These are phyloP conservation scores for Lumnitzera racemosa DNA, from an alignment of 345 rosid species.

Conservation along the genomic window DNA sequence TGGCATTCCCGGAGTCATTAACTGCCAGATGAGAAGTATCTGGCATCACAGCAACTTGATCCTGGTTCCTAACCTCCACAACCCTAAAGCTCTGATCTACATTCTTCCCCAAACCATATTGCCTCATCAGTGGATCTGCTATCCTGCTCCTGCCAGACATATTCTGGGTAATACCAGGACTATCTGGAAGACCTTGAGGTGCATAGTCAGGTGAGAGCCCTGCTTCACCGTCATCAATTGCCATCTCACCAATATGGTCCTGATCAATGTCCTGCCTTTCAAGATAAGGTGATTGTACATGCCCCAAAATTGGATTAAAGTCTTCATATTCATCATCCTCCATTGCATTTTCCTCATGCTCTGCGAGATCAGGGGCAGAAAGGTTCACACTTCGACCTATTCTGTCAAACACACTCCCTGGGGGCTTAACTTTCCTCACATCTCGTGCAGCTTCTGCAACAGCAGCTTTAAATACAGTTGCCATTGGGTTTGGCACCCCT, in stretches of 20 bases:
- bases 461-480: constrained; percentile 65
- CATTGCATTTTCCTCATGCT: constrained; percentile 25
- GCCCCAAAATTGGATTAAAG: constrained; percentile 26
- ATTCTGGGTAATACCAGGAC: constrained; percentile 1
- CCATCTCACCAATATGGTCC: constrained; percentile 25
- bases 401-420: constrained; percentile 88
- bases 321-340: constrained; percentile 40
- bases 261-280: constrained; percentile 35
- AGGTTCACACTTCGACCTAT: constrained; percentile 46
- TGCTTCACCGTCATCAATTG: constrained; percentile 29
- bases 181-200: constrained; percentile 25
- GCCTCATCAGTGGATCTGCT: constrained; percentile 32
- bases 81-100: constrained; percentile 27
- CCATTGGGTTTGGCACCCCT: constrained; percentile 61
- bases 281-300: constrained; percentile 12
- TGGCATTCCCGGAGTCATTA: constrained; percentile 38
- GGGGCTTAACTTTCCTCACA: constrained; percentile 45
- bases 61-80: constrained; percentile 20
- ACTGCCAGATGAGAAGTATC: constrained; percentile 30
- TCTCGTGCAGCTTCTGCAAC: constrained; percentile 91
- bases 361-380: constrained; percentile 21
- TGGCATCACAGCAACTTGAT: constrained; percentile 25
- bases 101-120: constrained; percentile 25
- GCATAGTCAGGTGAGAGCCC: constrained; percentile 29
- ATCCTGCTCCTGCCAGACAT: constrained; percentile 32